phyloP scores from a whole-genome alignment of 2,329 filamentous ascomycete species.

The Akanthomyces uredinophilus region DNA sequence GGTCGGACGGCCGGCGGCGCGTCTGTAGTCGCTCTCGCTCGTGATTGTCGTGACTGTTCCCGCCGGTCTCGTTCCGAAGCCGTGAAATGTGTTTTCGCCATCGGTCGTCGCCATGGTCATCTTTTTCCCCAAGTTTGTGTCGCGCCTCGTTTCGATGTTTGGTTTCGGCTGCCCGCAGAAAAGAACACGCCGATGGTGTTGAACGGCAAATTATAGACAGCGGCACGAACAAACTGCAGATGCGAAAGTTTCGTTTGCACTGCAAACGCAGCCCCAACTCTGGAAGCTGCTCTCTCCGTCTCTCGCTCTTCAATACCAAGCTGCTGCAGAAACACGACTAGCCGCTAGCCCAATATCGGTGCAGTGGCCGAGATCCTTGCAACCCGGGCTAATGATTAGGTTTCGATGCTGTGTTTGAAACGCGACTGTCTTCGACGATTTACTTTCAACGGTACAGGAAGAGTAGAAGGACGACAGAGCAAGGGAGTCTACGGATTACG shows the following conservation, averaged over 20 bases:
- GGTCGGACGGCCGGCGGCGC: not conserved
- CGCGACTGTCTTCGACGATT: not conserved
- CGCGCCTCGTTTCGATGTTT: not conserved
- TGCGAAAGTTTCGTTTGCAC: not conserved
- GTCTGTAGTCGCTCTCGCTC: not conserved
- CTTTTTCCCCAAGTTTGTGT: not conserved
- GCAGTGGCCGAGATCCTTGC: not conserved
- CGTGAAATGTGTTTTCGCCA: not conserved
- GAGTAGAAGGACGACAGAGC: not conserved
- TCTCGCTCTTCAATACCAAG: not conserved
- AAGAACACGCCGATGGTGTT: not conserved
- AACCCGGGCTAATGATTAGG: not conserved
- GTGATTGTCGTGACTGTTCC: slow-evolving; percentile 9
- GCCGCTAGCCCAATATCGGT: not conserved
- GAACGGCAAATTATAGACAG: not conserved
- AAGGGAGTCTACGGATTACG: not conserved
- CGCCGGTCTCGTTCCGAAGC: not conserved
- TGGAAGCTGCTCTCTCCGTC: not conserved
- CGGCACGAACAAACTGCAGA: not conserved
- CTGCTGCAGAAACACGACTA: not conserved
- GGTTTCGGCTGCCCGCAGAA: not conserved
- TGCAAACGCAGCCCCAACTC: not conserved
- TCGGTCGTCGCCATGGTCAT: not conserved
- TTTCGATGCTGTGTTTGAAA: not conserved
- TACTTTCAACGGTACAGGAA: not conserved